These are phyloP conservation scores for Colletotrichum trifolii DNA, from an alignment of 2,329 filamentous ascomycete species.

Conservation along the genomic window DNA sequence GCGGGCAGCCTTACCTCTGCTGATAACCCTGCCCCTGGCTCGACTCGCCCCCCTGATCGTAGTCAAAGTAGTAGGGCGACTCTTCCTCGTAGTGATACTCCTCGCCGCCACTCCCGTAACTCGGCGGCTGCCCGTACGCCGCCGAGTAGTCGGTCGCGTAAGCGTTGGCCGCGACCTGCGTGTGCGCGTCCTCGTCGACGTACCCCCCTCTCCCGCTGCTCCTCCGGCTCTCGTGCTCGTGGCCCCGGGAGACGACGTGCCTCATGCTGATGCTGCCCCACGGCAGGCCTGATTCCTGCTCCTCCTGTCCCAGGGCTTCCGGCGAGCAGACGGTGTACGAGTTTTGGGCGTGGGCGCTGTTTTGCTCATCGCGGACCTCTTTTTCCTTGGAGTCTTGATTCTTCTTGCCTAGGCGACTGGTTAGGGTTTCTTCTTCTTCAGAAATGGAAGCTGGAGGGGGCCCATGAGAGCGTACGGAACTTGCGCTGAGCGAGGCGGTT, in stretches of 20 bases:
- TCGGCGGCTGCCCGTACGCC: conserved; percentile 41
- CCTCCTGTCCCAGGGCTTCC: conserved; percentile 63
- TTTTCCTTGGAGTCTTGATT: conserved; percentile 75
- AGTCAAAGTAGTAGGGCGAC: conserved; percentile 37
- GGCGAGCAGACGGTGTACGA: conserved; percentile 72
- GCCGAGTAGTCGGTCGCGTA: conserved; percentile 37
- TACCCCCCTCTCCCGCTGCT: conserved; percentile 53
- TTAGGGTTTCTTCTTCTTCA: conserved; percentile 1
- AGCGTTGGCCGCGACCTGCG: conserved; percentile 34
- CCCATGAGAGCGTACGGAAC: conserved; percentile 68
- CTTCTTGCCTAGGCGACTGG: conserved; percentile 69
- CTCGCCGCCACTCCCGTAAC: conserved; percentile 48
- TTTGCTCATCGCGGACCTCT: conserved; percentile 70
- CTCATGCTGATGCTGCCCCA: conserved; percentile 77
- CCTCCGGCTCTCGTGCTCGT: conserved; percentile 59
- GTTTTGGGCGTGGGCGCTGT: conserved; percentile 71
- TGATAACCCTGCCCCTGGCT: conserved; percentile 10
- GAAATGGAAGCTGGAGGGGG: conserved; percentile 4
- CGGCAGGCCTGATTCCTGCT: conserved; percentile 72
- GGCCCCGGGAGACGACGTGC: conserved; percentile 61
- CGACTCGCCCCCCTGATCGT: conserved; percentile 33
- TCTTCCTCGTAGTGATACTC: conserved; percentile 48
- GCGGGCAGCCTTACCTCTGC: not conserved
- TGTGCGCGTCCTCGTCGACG: conserved; percentile 48
- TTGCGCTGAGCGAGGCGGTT: conserved; percentile 82